Conservation (phyloP, 1,139 yeast genomes). For the Diutina catenulata region DNA sequence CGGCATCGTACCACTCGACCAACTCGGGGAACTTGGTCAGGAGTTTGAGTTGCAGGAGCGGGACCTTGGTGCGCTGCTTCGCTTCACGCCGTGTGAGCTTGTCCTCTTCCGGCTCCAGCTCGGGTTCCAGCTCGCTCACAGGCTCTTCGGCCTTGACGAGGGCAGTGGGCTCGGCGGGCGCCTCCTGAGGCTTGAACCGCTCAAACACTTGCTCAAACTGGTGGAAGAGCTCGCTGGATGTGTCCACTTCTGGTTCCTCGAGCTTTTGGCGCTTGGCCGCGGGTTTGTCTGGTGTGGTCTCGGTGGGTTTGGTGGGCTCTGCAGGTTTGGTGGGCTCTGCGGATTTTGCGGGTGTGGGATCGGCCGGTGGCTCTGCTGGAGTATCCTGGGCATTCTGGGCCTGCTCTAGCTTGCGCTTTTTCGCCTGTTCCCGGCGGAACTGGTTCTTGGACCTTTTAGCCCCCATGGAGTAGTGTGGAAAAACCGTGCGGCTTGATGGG, state of each 20-base stretch:
- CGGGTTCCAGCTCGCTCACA: slow-evolving; percentile 4
- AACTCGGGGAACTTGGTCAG: slow-evolving; percentile 51
- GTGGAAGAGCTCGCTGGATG: not conserved
- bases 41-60: slow-evolving; percentile 60
- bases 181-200: not conserved
- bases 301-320: not conserved
- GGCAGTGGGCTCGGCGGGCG: not conserved
- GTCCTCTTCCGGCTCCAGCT: slow-evolving; percentile 8
- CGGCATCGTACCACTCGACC: slow-evolving; percentile 81
- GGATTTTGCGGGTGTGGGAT: no score
- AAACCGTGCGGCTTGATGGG: not conserved
- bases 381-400: not conserved
- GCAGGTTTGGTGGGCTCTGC: not conserved
- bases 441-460: slow-evolving; percentile 42
- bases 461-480: not conserved
- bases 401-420: slow-evolving; percentile 29
- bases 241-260: not conserved
- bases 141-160: not conserved
- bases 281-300: not conserved
- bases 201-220: not conserved
- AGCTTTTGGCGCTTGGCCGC: not conserved
- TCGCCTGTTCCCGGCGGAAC: slow-evolving; percentile 49
- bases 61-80: no score
- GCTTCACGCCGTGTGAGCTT: no score
- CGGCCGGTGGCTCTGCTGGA: no score